Conservation (phyloP, 164 flowering plant species). For the Dillenia turbinata region DNA sequence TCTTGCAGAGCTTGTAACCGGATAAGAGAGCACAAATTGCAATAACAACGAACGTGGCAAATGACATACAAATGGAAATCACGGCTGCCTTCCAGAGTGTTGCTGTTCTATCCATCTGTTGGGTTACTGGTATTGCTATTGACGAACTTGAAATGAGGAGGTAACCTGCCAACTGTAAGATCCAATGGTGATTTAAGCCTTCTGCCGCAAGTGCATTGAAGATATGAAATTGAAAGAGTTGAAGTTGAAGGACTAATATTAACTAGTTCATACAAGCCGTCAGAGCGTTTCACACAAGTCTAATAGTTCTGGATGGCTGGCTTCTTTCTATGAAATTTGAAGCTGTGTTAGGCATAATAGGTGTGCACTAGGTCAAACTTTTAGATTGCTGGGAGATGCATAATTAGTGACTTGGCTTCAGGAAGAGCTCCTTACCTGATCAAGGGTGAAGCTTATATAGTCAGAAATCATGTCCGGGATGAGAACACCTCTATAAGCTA, state of each 20-base stretch:
- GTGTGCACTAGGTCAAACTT: not conserved
- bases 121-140: constrained; percentile 21
- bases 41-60: constrained; percentile 29
- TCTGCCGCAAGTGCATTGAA: not conserved
- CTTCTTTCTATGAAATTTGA: no score
- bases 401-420: not conserved
- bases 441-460: constrained; percentile 47
- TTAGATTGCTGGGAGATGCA: not conserved
- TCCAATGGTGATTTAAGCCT: not conserved
- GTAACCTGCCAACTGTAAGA: constrained; percentile 44
- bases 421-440: constrained; percentile 33
- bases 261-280: no score
- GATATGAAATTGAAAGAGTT: no score
- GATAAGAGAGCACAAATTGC: constrained; percentile 35
- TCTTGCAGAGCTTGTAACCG: constrained; percentile 59
- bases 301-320: no score
- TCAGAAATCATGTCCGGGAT: constrained; percentile 47
- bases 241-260: no score
- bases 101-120: constrained; percentile 1
- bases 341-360: no score
- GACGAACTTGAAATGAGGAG: constrained; percentile 52
- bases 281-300: no score
- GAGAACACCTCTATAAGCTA: constrained; percentile 38
- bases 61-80: constrained; percentile 37
- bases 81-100: constrained; percentile 29